These are phyloP conservation scores for Epichloe gansuensis DNA, from an alignment of 2,329 filamentous ascomycete genomes.

Conservation along the genomic window DNA sequence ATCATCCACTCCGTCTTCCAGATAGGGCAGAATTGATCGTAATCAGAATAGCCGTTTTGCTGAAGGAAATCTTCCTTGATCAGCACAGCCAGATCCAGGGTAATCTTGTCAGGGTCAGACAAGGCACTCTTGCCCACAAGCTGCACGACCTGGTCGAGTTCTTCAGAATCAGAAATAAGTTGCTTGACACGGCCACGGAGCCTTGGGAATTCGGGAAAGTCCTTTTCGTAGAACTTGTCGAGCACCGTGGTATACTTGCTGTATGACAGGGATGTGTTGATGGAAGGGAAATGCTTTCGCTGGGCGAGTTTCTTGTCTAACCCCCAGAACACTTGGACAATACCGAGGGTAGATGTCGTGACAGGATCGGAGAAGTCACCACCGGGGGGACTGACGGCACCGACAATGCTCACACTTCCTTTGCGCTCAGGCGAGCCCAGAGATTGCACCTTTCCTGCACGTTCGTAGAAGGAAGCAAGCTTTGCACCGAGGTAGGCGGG, in stretches of 20 bases:
- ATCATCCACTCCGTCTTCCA: conserved; percentile 99
- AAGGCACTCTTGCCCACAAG: conserved; percentile 94
- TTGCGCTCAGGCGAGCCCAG: conserved; percentile 80
- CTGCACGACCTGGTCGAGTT: conserved; percentile 96
- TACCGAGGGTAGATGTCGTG: conserved; percentile 83
- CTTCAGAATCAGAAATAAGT: conserved; percentile 86
- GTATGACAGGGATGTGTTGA: conserved; percentile 92
- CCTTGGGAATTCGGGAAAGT: conserved; percentile 86
- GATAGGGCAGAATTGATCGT: conserved; percentile 96
- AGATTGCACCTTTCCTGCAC: conserved; percentile 74
- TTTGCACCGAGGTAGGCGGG: conserved; percentile 94
- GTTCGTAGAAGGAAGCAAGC: conserved; percentile 97
- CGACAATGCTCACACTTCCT: conserved; percentile 94
- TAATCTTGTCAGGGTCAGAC: conserved; percentile 96
- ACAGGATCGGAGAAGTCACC: conserved; percentile 99
- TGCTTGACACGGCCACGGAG: conserved; percentile 89
- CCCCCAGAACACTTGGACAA: conserved; percentile 99
- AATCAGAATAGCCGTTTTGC: conserved; percentile 98
- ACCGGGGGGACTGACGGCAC: conserved; percentile 90
- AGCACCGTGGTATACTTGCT: conserved; percentile 86
- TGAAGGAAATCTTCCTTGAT: conserved; percentile 98
- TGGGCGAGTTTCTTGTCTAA: conserved; percentile 99
- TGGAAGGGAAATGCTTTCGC: conserved; percentile 96
- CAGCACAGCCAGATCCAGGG: conserved; percentile 77
- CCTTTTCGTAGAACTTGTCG: conserved; percentile 88